Base-by-base conservation (phyloP, 148 eudicot species). In the Fagopyrum tataricum region DNA sequence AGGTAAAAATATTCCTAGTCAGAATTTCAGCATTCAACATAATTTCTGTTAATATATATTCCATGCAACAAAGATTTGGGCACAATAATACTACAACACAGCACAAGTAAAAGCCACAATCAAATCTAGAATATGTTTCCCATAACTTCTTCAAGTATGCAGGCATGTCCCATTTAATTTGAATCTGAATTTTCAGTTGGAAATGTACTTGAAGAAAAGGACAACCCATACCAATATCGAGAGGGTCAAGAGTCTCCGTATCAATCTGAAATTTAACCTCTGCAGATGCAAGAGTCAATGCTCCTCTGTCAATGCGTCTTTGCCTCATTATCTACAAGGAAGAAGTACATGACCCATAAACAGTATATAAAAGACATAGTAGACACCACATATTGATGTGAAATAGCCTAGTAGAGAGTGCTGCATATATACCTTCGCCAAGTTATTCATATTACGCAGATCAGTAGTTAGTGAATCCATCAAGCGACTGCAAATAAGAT, bases 171-270 rank as follows among this genome's bases (percentile, higher is more conserved):
- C 17, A 26, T 12, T n/a, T 56, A 56, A 56, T 21, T 26, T 24
- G 15, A 26, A 26, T 24, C 21, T 39, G 71, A 43, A 8, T 46
- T 39, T 39, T 40, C 11, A 68, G n/a, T 2, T 4, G 12, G 17
- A 18, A 41, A 40, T 4, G 69, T 70, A 7, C 18, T 68, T 40
- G 6, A 26, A 41, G 42, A 62, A 47, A 73, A 72, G 48, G 51
- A 64, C 56, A 69, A 24, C 55, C 58, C 72, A 72, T 87, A 95
- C 98, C 97, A 72, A 95, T 91, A 82, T 95, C 98, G 72, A 95
- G 96, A 73, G 98, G 98, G 47, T 95, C 97, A 75, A 91, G 98
- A 84, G 98, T 95, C 79, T 95, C 97, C 14, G 98, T 91, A 84
- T 91, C 98, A 80, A 95, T 92, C 78, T 95, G 93, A 64, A 95